Base-by-base conservation (phyloP, 257 asterid genomes). In the Nicotiana undulata region DNA sequence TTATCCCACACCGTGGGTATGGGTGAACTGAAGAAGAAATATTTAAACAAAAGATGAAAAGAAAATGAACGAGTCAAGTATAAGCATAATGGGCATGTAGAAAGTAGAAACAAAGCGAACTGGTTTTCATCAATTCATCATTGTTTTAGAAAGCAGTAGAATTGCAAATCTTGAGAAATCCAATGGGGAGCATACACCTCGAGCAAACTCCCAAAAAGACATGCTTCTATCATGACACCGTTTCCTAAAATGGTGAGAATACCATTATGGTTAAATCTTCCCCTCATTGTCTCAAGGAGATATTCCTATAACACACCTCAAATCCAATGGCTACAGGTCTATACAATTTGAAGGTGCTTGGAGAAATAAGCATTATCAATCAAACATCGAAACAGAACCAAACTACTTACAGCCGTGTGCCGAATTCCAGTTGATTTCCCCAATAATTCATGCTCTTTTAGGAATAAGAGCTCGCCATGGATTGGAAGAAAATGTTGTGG, bases 401-500 rank as follows among this genome's bases (percentile, higher is more conserved):
- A 53, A 29, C 49, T 52, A 87, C 96, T 94, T 87, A 96, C 99
- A 55, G 97, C 84, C 26, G 95, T 96, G 85, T 96, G 99, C 77
- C 86, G 94, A 85, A 96, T 91, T 84, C 99, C 99, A 83, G 98
- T 91, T 83, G 99, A 92, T 89, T 83, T 96, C 46, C 97, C 99
- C 82, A 96, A 89, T 86, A 94, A 76, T 83, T 96, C 99, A 56
- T 96, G 99, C 95, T 96, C 99, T 90, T 91, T 94, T 84, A 96
- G 88, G 91, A 94, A 96, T 82, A 96, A 88, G 81, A 96, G 97
- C 90, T 96, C 99, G 81, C 99, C 99, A 55, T 94, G 99, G 81
- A 96, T 91, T 13, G 99, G 99, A 56, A 96, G 89, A 85, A 96
- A 96, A 90, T 96, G 99, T 87, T 96, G 98, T 1, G 99, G 99